Conservation (phyloP, 75 land plant genomes). For the Pinus tabuliformis region DNA sequence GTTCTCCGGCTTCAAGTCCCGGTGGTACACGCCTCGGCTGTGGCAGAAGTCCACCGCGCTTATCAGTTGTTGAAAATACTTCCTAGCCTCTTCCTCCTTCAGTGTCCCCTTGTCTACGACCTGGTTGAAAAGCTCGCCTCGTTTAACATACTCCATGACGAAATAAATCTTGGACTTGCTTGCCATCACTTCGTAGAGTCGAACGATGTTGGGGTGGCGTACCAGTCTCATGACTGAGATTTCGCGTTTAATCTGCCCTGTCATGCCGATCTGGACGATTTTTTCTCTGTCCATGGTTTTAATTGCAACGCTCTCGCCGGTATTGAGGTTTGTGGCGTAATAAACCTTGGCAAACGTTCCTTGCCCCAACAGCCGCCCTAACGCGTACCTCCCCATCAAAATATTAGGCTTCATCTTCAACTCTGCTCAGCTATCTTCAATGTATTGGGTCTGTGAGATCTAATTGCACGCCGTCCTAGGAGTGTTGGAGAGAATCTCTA, state of each 20-base stretch:
- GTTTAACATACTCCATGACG: slow-evolving; percentile 54
- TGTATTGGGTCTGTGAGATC: too few relatives aligned
- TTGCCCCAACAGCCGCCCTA: too few relatives aligned
- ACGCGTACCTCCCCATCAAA: too few relatives aligned
- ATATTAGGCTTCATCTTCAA: too few relatives aligned
- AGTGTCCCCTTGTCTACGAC: slow-evolving; percentile 19
- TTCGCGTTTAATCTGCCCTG: slow-evolving; percentile 44
- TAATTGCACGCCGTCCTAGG: too few relatives aligned
- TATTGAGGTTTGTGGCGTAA: too few relatives aligned
- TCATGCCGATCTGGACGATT: slow-evolving; percentile 30
- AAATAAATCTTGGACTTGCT: slow-evolving; percentile 56
- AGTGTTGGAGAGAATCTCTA: too few relatives aligned
- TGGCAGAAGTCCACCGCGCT: slow-evolving; percentile 46
- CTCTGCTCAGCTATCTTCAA: too few relatives aligned
- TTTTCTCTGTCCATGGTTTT: slow-evolving; percentile 71
- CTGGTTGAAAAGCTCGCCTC: slow-evolving; percentile 32
- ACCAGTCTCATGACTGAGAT: slow-evolving; percentile 51
- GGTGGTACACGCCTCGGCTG: slow-evolving; percentile 43
- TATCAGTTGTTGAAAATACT: slow-evolving; percentile 54
- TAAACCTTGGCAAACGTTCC: too few relatives aligned
- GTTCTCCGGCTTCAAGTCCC: slow-evolving; percentile 51
- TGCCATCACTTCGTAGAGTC: slow-evolving; percentile 57
- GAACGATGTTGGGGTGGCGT: slow-evolving; percentile 45
- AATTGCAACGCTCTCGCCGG: slow-evolving; percentile 25
- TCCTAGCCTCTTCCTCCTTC: slow-evolving; percentile 51